Conservation (phyloP, 2,329 filamentous ascomycete species). For the Sarocladium strictum region DNA sequence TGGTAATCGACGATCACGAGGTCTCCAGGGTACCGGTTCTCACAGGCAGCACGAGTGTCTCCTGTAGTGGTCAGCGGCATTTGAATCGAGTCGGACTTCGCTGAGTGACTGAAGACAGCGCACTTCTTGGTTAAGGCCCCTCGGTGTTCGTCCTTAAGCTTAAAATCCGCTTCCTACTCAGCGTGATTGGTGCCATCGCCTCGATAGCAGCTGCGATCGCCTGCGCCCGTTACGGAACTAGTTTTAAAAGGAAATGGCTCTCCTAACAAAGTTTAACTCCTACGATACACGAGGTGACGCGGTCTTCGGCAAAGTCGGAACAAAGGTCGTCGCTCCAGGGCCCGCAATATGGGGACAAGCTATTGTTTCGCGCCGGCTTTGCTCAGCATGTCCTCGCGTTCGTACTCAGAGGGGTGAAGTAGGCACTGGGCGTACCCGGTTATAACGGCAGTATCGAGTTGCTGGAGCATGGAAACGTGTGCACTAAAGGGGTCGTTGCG, state of each 20-base stretch:
- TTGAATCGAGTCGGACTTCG: too few relatives aligned
- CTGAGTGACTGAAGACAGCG: too few relatives aligned
- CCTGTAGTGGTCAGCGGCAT: too few relatives aligned
- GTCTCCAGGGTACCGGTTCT: background rate
- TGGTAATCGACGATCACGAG: too few relatives aligned
- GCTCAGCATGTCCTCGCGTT: background rate
- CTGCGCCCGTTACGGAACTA: background rate
- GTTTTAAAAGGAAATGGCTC: background rate
- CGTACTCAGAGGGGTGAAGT: background rate
- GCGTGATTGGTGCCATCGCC: background rate
- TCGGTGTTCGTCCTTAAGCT: background rate
- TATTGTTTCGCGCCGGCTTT: background rate
- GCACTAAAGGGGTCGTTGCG: background rate
- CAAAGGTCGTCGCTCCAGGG: background rate
- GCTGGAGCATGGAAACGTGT: background rate
- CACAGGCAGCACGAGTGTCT: too few relatives aligned
- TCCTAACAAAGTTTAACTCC: background rate
- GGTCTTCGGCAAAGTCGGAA: constrained; percentile 6
- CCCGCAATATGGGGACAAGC: constrained; percentile 6
- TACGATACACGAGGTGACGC: background rate
- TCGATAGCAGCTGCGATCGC: background rate
- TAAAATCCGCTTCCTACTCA: background rate
- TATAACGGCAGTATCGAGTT: background rate
- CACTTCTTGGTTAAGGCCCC: background rate
- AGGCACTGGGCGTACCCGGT: background rate